phyloP scores from a whole-genome alignment of 2,329 filamentous ascomycete genomes.

The Trichoderma cornu-damae region DNA sequence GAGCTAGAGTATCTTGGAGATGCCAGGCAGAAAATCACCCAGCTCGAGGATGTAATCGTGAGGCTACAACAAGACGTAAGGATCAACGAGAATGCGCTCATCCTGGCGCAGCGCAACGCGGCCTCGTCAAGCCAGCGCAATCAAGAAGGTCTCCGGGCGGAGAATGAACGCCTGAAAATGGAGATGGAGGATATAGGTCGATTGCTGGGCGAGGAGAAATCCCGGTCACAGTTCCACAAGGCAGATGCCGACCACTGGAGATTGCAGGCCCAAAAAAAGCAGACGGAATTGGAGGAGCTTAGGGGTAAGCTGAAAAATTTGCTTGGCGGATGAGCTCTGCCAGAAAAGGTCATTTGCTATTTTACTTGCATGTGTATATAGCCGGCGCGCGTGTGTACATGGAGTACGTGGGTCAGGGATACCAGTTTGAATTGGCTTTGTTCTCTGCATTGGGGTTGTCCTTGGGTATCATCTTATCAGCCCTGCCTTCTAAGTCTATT shows the following conservation, averaged over 20 bases:
- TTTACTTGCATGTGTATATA: not conserved
- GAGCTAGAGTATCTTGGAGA: conserved; percentile 15
- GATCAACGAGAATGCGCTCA: conserved; percentile 16
- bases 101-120: conserved; percentile 13
- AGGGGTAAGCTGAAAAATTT: conserved; percentile 5
- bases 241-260: conserved; percentile 10
- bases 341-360: not conserved
- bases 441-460: not conserved
- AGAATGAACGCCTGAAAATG: conserved; percentile 10
- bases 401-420: not conserved
- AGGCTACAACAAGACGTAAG: conserved; percentile 11
- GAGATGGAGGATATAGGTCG: not conserved
- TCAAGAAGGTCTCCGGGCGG: not conserved
- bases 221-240: not conserved
- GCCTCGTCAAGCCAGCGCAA: conserved; percentile 6
- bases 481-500: not conserved
- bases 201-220: not conserved
- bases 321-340: conserved; percentile 3
- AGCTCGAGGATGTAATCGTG: conserved; percentile 11
- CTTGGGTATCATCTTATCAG: too few species aligned
- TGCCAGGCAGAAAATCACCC: conserved; percentile 10
- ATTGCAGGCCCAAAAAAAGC: conserved; percentile 1
- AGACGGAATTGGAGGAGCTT: conserved; percentile 14
- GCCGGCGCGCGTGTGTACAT: not conserved
- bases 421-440: not conserved